These are phyloP conservation scores for Aegilops speltoides DNA, from an alignment of 176 grass and related monocot genomes.

Conservation along the genomic window DNA sequence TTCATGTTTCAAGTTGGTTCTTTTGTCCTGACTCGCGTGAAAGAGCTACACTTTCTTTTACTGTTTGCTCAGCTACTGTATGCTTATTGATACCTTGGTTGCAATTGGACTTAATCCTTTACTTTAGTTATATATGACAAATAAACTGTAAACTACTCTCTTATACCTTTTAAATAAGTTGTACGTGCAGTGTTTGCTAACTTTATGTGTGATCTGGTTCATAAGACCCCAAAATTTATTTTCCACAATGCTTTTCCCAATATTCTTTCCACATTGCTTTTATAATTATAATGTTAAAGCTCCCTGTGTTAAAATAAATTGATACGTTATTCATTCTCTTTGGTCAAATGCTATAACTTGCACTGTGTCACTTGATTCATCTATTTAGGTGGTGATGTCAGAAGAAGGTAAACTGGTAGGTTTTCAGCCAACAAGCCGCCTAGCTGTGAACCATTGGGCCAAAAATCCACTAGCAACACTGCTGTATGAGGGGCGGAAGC, in stretches of 20 bases:
- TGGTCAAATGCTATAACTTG: constrained; percentile 3
- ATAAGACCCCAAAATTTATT: not conserved
- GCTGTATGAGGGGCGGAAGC: constrained; percentile 56
- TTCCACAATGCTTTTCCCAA: not conserved
- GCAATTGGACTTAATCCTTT: not conserved
- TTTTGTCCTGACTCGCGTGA: not conserved
- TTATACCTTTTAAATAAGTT: not conserved
- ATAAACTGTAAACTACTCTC: not conserved
- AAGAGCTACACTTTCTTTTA: not conserved
- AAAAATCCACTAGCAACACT: constrained; percentile 61
- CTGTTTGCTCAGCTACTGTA: not conserved
- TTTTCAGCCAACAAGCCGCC: constrained; percentile 82
- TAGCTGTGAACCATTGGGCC: constrained; percentile 74
- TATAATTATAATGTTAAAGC: constrained; percentile 15
- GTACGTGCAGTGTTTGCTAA: not conserved
- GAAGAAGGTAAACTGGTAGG: constrained; percentile 78
- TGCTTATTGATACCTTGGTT: not conserved
- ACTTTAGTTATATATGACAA: not conserved
- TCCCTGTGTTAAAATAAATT: not conserved
- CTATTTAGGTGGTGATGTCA: constrained; percentile 77
- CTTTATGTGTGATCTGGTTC: constrained; percentile 6
- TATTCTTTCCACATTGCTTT: not conserved
- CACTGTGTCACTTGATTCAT: not conserved
- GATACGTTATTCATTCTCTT: not conserved
- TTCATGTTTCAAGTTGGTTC: not conserved